phyloP scores from a whole-genome alignment of 352 stramenopile genomes.

The Phytophthora crassamura region DNA sequence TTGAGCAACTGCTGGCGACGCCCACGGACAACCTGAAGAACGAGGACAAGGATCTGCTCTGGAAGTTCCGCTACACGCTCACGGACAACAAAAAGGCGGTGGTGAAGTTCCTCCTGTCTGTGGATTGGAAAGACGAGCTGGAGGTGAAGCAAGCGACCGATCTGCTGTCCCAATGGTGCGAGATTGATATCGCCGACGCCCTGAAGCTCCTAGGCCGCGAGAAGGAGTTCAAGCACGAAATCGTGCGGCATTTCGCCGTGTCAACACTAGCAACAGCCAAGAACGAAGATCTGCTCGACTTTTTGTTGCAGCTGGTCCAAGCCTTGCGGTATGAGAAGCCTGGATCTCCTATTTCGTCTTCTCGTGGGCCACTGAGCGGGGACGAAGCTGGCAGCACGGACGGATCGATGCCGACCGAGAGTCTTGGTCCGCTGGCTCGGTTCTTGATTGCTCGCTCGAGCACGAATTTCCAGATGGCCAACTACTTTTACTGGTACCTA shows the following conservation, averaged over 20 bases:
- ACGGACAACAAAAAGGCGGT: constrained; percentile 96
- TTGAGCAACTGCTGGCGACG: constrained; percentile 93
- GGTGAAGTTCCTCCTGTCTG: constrained; percentile 98
- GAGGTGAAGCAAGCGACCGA: constrained; percentile 96
- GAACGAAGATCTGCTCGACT: constrained; percentile 98
- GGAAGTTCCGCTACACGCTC: constrained; percentile 97
- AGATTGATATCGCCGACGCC: constrained; percentile 98
- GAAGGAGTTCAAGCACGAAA: constrained; percentile 90
- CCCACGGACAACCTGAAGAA: constrained; percentile 94
- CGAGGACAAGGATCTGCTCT: constrained; percentile 94
- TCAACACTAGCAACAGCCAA: constrained; percentile 94
- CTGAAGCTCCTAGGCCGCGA: constrained; percentile 96
- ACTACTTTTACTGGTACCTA: constrained; percentile 98
- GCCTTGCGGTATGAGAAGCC: constrained; percentile 93
- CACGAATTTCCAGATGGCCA: constrained; percentile 96
- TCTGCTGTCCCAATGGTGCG: constrained; percentile 83
- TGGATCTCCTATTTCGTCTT: constrained; percentile 36
- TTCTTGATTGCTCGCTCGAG: constrained; percentile 96
- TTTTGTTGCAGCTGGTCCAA: constrained; percentile 98
- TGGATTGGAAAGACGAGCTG: constrained; percentile 98
- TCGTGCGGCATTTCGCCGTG: constrained; percentile 97
- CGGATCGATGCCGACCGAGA: constrained; percentile 52
- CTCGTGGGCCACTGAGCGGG: constrained; percentile 43
- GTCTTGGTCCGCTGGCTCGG: constrained; percentile 81
- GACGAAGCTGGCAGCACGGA: constrained; percentile 57